Percentiles rank a stretch among this genome's conserved stretches.
Evolutionary conservation across 768 basidiomycete species (phyloP).

Genomic region (Auricularia sp.): DNA sequence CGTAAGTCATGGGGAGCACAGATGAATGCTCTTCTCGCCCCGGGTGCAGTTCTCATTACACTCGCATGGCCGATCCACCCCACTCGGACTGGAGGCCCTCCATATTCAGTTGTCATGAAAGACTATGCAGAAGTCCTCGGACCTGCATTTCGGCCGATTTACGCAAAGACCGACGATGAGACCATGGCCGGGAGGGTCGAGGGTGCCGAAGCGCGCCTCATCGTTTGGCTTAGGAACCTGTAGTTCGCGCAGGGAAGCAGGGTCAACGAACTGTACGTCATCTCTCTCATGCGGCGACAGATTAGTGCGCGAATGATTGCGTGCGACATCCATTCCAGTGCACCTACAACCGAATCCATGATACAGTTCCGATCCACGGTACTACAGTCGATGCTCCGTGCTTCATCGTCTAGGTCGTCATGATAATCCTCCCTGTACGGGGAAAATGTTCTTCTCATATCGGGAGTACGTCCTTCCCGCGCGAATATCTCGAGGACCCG

Average conservation of each 20-base stretch:
- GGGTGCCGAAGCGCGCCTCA: neutral
- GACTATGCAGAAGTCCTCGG: neutral
- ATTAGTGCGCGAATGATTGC: no score
- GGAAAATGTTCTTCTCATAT: no score
- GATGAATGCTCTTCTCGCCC: slow-evolving; percentile 45
- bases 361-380: no score
- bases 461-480: neutral
- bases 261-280: no score
- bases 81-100: neutral
- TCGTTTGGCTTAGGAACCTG: neutral
- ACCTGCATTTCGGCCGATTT: neutral
- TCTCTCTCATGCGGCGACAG: no score
- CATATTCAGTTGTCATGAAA: neutral
- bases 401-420: no score
- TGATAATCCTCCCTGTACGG: no score
- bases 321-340: no score
- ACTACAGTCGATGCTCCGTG: no score
- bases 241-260: no score
- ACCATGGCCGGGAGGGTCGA: neutral
- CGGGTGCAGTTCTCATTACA: slow-evolving; percentile 54
- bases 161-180: neutral
- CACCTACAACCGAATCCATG: no score
- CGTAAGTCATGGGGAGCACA: slow-evolving; percentile 48
- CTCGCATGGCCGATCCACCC: slow-evolving; percentile 16
- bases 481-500: neutral